phyloP scores from a whole-genome alignment of 176 grass and related monocot species.

The Rhipidocladum racemiflorum region DNA sequence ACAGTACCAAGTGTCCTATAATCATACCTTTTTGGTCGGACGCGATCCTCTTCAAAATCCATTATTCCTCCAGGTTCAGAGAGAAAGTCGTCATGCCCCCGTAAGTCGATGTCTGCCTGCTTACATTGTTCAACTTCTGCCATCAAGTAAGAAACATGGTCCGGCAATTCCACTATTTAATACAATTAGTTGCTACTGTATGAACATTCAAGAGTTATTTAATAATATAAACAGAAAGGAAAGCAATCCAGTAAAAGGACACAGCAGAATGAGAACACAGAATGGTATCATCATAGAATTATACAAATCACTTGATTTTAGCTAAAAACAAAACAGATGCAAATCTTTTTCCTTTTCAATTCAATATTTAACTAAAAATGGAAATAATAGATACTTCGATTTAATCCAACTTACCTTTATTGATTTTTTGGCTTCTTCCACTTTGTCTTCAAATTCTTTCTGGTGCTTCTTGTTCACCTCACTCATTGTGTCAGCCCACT shows the following conservation, averaged over 20 bases:
- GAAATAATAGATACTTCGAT: not conserved
- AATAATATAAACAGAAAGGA: slow-evolving; percentile 11
- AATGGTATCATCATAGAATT: not conserved
- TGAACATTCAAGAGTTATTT: slow-evolving; percentile 21
- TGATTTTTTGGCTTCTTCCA: slow-evolving; percentile 97
- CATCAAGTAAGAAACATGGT: slow-evolving; percentile 86
- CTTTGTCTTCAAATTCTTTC: slow-evolving; percentile 92
- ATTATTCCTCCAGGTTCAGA: slow-evolving; percentile 94
- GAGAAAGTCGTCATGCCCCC: slow-evolving; percentile 73
- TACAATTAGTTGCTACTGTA: slow-evolving; percentile 43
- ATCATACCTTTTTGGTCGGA: slow-evolving; percentile 87
- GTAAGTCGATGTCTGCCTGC: slow-evolving; percentile 86
- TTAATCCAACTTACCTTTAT: slow-evolving; percentile 76
- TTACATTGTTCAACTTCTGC: slow-evolving; percentile 97
- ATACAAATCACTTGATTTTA: not conserved
- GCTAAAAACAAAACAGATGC: not conserved
- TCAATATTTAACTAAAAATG: not conserved
- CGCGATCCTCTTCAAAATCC: slow-evolving; percentile 98
- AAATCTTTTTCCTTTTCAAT: not conserved
- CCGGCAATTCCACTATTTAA: slow-evolving; percentile 67
- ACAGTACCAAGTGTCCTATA: not conserved
- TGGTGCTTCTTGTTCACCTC: slow-evolving; percentile 81
- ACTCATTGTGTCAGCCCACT: slow-evolving; percentile 91
- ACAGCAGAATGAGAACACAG: not conserved
- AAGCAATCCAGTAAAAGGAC: not conserved